Base-by-base conservation (phyloP, 768 basidiomycete genomes). In the Kwoniella sp. region DNA sequence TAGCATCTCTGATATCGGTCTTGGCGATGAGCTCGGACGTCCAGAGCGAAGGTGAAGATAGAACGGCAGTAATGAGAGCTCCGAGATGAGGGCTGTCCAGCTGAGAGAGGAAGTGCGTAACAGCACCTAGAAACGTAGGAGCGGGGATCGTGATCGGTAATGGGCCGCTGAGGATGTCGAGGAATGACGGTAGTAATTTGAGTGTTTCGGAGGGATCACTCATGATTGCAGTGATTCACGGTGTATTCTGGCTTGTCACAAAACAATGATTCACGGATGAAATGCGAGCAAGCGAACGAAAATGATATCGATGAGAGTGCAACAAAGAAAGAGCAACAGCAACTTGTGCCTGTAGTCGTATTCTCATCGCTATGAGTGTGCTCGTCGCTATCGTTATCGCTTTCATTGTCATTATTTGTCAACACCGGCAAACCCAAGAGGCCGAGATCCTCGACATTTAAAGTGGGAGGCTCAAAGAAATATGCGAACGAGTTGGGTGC, bases 91-190 rank as follows among this genome's bases (percentile, higher is more conserved):
- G 25, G 1, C 29, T 6, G 9, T 67, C 55, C 4, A 68, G 47
- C 26, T 57, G 60, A 2, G 67, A 58, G 19, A 75, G 63, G 65
- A 63, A 75, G 50, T 75, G 73, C 0, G 69, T 70, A 63, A 75
- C 69, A 0, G 71, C 73, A 7, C 73, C 73, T 33, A 58, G 51
- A 5, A 72, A 33, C 1, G 71, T 72, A 21, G 64, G 33, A 7
- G 40, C 37, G 8, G 73, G 68, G 4, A 75, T 57, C 2, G 54
- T 36, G 21, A 64, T 33, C 1, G 64, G 48, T 7, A 51, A 24
- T 12, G 58, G 12, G 12, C 64, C 67, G 6, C 27, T 22, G 30
- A 73, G 57, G 27, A 57, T 46, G 1, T 24, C 29, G 8, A 65
- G 19, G 60, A 73, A 67, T 19, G 67, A 30, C 40, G 61, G 61